Evolutionary conservation across 192 early-diverging fungal species (phyloP).

Genomic region (Geranomyces michiganensis): DNA sequence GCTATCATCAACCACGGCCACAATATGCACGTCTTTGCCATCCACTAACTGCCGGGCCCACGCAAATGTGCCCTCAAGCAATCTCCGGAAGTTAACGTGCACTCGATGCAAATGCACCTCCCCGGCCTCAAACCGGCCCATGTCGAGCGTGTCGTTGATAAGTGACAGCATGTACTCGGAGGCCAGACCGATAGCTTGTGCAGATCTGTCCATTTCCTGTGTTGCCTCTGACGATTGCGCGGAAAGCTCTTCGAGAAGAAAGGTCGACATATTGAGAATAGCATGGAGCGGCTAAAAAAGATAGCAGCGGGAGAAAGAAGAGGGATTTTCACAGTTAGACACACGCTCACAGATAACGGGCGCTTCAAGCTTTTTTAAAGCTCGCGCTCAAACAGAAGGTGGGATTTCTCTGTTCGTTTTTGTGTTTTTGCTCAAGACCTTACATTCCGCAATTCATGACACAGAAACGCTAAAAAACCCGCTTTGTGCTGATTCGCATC

Average conservation of each 20-base stretch:
- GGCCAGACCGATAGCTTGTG: slow-evolving; percentile 29
- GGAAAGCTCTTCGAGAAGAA: slow-evolving; percentile 20
- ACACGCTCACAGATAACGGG: too few species aligned
- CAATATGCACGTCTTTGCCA: slow-evolving; percentile 10
- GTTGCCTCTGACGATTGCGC: slow-evolving; percentile 6
- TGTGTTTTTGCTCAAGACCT: too few species aligned
- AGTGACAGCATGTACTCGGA: slow-evolving; percentile 41
- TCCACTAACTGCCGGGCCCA: slow-evolving; percentile 10
- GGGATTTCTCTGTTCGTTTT: too few species aligned
- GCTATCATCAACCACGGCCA: neutral
- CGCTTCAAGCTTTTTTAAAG: neutral
- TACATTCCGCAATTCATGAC: slow-evolving; percentile 40
- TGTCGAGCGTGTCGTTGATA: slow-evolving; percentile 35
- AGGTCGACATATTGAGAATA: slow-evolving; percentile 36
- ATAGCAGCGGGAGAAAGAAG: neutral
- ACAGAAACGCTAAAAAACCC: slow-evolving; percentile 31
- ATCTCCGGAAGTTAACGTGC: slow-evolving; percentile 11
- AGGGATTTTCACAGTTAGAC: neutral
- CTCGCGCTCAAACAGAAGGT: too few species aligned
- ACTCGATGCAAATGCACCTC: slow-evolving; percentile 17
- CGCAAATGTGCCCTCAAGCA: slow-evolving; percentile 15
- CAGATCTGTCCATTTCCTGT: slow-evolving; percentile 14
- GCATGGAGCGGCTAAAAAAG: slow-evolving; percentile 34
- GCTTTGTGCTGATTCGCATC: slow-evolving; percentile 16
- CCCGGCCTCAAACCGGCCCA: slow-evolving; percentile 35